Percentiles rank a stretch among this genome's conserved stretches.
phyloP scores from a whole-genome alignment of 345 rosid genomes.

The Carallia brachiata region DNA sequence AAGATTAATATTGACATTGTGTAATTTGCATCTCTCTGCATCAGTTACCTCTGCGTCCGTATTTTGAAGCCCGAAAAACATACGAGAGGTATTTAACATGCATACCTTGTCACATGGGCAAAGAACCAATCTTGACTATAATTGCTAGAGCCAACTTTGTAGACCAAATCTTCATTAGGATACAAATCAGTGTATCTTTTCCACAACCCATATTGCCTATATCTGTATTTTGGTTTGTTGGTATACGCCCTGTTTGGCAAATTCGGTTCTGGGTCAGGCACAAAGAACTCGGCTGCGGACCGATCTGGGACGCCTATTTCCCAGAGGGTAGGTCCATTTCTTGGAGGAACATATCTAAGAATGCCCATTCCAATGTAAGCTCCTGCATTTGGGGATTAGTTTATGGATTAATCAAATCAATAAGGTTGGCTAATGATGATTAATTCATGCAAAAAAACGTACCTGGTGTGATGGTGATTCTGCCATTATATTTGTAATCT shows the following conservation, averaged over 20 bases:
- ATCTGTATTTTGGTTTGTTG: slow-evolving; percentile 16
- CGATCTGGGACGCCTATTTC: slow-evolving; percentile 87
- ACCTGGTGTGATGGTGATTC: slow-evolving; percentile 57
- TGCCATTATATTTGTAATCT: slow-evolving; percentile 44
- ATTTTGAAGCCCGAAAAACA: not conserved
- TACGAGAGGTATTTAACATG: not conserved
- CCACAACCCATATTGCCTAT: slow-evolving; percentile 35
- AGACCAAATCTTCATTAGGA: slow-evolving; percentile 22
- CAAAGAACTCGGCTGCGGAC: slow-evolving; percentile 66
- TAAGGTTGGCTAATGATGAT: not conserved
- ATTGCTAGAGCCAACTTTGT: slow-evolving; percentile 9
- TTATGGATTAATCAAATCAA: not conserved
- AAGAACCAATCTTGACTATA: slow-evolving; percentile 55
- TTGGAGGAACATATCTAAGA: slow-evolving; percentile 51
- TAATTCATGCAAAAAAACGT: not conserved
- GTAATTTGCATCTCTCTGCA: no score
- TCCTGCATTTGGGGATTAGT: slow-evolving; percentile 37
- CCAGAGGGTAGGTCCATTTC: slow-evolving; percentile 79
- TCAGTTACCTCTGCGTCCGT: no score
- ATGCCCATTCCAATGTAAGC: slow-evolving; percentile 34
- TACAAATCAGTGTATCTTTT: slow-evolving; percentile 20
- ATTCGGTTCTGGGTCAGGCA: slow-evolving; percentile 60
- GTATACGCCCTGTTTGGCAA: slow-evolving; percentile 40
- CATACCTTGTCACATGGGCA: slow-evolving; percentile 71
- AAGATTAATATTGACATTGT: no score